Conservation (phyloP, 2,329 filamentous ascomycete species). For the Graphilbum ipis-grandicollis region DNA sequence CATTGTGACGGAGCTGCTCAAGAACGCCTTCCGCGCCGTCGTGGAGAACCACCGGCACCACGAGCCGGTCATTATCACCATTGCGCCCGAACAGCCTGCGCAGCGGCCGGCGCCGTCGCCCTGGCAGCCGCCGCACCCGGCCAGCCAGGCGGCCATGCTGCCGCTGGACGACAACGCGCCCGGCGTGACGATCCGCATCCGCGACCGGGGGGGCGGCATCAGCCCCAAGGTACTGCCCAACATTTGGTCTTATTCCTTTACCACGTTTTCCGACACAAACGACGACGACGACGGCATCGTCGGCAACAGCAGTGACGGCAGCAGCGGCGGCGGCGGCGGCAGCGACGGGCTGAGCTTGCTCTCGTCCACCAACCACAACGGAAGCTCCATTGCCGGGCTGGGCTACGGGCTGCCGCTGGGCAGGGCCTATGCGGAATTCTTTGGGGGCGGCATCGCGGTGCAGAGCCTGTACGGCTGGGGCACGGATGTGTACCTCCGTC, state of each 20-base stretch:
- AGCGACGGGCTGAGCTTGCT: slow-evolving; percentile 59
- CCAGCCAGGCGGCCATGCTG: slow-evolving; percentile 24
- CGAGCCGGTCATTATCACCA: slow-evolving; percentile 80
- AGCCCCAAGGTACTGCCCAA: slow-evolving; percentile 65
- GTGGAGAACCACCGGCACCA: slow-evolving; percentile 66
- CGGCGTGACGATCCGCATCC: slow-evolving; percentile 86
- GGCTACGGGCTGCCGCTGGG: slow-evolving; percentile 86
- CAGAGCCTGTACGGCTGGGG: slow-evolving; percentile 94
- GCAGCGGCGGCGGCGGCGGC: slow-evolving; percentile 16
- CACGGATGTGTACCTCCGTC: slow-evolving; percentile 48
- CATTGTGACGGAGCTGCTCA: slow-evolving; percentile 88
- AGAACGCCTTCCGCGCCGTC: slow-evolving; percentile 90
- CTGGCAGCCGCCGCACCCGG: slow-evolving; percentile 8
- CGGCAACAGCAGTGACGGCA: slow-evolving; percentile 34
- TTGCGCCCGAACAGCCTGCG: slow-evolving; percentile 46
- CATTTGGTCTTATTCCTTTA: slow-evolving; percentile 96
- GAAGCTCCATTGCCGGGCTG: slow-evolving; percentile 76
- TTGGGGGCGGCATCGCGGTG: slow-evolving; percentile 87
- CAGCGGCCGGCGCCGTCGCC: slow-evolving; percentile 11
- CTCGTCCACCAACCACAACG: slow-evolving; percentile 50
- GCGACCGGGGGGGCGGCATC: slow-evolving; percentile 90
- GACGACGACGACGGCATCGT: slow-evolving; percentile 34
- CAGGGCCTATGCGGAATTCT: slow-evolving; percentile 92
- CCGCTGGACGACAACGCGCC: slow-evolving; percentile 50
- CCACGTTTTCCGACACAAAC: slow-evolving; percentile 66